A percentile compares a stretch with the other conserved stretches of the same genome.
These are phyloP conservation scores for Gracilariopsis chorda DNA, from an alignment of 23 red algal genomes.

Conservation along the genomic window DNA sequence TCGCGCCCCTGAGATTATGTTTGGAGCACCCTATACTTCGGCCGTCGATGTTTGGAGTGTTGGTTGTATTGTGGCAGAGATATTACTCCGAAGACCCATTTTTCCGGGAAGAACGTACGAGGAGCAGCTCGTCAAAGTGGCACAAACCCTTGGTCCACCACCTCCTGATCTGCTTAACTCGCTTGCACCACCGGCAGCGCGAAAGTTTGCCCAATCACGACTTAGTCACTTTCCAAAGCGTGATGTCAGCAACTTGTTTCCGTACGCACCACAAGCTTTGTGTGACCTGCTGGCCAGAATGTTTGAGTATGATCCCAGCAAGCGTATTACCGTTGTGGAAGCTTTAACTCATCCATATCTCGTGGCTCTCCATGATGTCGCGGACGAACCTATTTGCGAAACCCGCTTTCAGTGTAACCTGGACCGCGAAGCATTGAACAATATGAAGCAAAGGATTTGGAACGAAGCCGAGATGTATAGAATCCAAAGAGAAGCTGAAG, in stretches of 20 bases:
- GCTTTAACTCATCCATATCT: slow-evolving; percentile 91
- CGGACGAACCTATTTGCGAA: slow-evolving; percentile 52
- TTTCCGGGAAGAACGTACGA: slow-evolving; percentile 84
- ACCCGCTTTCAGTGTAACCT: slow-evolving; percentile 20
- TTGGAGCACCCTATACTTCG: slow-evolving; percentile 64
- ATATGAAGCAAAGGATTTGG: neutral
- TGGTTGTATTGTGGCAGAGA: slow-evolving; percentile 93
- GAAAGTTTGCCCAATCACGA: slow-evolving; percentile 49
- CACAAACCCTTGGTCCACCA: slow-evolving; percentile 74
- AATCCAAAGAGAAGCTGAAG: neutral
- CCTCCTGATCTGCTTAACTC: slow-evolving; percentile 26
- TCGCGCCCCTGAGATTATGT: slow-evolving; percentile 84
- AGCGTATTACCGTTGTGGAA: slow-evolving; percentile 81
- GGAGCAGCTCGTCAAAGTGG: slow-evolving; percentile 79
- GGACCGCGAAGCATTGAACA: neutral
- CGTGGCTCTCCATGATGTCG: slow-evolving; percentile 56
- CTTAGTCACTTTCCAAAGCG: slow-evolving; percentile 39
- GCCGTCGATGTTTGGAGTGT: slow-evolving; percentile 97
- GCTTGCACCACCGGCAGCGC: slow-evolving; percentile 33
- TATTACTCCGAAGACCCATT: slow-evolving; percentile 74
- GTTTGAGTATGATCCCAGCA: slow-evolving; percentile 80
- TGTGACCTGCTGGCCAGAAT: slow-evolving; percentile 78
- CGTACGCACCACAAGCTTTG: slow-evolving; percentile 29
- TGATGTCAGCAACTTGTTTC: slow-evolving; percentile 82
- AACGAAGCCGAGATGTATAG: neutral